phyloP scores from a whole-genome alignment of 2,329 filamentous ascomycete species.

The Nemania sp. region DNA sequence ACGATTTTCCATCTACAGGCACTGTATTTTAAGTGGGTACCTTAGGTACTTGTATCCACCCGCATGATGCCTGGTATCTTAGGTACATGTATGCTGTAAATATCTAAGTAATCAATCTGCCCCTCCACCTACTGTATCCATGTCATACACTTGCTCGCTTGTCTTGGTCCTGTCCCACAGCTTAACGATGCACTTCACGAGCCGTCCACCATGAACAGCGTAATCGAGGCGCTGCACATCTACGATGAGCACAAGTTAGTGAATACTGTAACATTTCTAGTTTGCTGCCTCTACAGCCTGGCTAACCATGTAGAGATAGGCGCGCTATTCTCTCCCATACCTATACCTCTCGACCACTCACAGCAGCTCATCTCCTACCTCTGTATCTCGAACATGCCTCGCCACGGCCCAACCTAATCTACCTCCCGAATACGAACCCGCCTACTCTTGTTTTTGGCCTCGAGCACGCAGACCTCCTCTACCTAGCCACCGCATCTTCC shows the following conservation, averaged over 20 bases:
- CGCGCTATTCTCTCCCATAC: slow-evolving; percentile 87
- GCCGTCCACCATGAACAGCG: slow-evolving; percentile 76
- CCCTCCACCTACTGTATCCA: slow-evolving; percentile 6
- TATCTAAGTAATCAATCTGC: slow-evolving; percentile 7
- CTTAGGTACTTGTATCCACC: slow-evolving; percentile 18
- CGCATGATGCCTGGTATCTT: no score
- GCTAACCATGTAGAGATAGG: slow-evolving; percentile 62
- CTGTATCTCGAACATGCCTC: slow-evolving; percentile 86
- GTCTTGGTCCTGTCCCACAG: background rate
- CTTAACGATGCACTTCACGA: slow-evolving; percentile 47
- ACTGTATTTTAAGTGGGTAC: background rate
- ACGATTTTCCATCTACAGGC: background rate
- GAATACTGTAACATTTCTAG: background rate
- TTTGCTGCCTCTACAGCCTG: background rate
- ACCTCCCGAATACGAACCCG: slow-evolving; percentile 83
- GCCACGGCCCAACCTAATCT: slow-evolving; percentile 87
- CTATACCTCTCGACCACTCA: slow-evolving; percentile 84
- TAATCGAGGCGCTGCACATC: slow-evolving; percentile 95
- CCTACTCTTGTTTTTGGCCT: slow-evolving; percentile 91
- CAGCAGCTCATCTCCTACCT: slow-evolving; percentile 80
- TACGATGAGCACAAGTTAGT: slow-evolving; percentile 93
- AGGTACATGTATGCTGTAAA: background rate
- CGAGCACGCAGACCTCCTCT: slow-evolving; percentile 86
- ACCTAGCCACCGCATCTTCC: slow-evolving; percentile 84
- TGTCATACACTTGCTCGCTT: background rate